These are phyloP conservation scores for Didymella exigua DNA, from an alignment of 2,329 filamentous ascomycete genomes.

Conservation along the genomic window DNA sequence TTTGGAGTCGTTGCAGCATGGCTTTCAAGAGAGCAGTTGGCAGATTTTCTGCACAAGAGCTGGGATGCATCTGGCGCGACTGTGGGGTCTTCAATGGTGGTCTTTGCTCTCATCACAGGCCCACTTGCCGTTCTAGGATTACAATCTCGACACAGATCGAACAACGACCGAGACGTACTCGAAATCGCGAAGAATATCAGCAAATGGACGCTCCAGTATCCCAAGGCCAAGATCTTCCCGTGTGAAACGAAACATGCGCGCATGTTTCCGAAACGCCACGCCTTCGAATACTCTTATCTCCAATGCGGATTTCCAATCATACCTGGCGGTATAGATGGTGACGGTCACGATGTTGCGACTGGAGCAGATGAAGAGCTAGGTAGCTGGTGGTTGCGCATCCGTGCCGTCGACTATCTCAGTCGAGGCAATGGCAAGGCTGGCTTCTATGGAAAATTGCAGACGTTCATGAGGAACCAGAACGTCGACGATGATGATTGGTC, in stretches of 20 bases:
- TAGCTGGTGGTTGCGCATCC: conserved; percentile 63
- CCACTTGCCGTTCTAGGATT: conserved; percentile 20
- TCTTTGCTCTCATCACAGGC: conserved; percentile 13
- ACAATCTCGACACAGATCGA: background rate
- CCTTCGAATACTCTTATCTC: conserved; percentile 74
- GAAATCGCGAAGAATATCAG: background rate
- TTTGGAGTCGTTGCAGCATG: conserved; percentile 20
- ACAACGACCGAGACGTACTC: background rate
- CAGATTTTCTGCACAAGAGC: conserved; percentile 8
- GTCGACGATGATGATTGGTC: conserved; percentile 66
- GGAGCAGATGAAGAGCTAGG: conserved; percentile 38
- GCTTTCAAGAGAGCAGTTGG: conserved; percentile 16
- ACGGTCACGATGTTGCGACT: conserved; percentile 22
- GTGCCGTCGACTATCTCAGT: conserved; percentile 65
- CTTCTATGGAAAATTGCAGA: conserved; percentile 67
- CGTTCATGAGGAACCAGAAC: conserved; percentile 63
- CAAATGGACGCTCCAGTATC: conserved; percentile 25
- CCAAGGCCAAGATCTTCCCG: conserved; percentile 62
- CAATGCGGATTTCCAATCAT: conserved; percentile 70
- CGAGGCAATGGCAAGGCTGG: conserved; percentile 59
- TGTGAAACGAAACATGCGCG: conserved; percentile 69
- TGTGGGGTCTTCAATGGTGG: conserved; percentile 6
- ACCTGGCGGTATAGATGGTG: conserved; percentile 55
- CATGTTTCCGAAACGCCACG: conserved; percentile 70
- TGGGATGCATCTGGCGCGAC: conserved; percentile 15